Percentiles rank a stretch among this genome's conserved stretches.
Evolutionary conservation across 148 eudicot species (phyloP).

Genomic region (Rheum nobile): DNA sequence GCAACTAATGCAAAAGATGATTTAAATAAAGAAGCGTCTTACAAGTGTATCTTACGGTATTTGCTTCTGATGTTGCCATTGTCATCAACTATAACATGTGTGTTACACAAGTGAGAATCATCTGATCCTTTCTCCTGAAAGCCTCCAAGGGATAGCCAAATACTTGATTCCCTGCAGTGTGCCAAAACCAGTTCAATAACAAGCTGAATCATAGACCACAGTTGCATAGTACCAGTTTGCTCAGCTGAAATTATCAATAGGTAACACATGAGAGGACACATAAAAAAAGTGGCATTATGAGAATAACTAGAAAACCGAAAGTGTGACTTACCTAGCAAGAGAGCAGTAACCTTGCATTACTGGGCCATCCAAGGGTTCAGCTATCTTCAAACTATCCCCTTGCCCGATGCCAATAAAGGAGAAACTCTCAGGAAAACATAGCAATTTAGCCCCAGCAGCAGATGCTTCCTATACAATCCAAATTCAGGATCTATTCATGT

Average conservation of each 20-base stretch:
- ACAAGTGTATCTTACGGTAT: slow-evolving; percentile 78
- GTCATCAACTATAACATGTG: slow-evolving; percentile 83
- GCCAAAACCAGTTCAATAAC: not conserved
- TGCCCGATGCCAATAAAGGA: slow-evolving; percentile 50
- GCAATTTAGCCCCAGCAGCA: slow-evolving; percentile 77
- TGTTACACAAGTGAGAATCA: slow-evolving; percentile 70
- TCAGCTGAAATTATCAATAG: not conserved
- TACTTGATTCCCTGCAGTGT: slow-evolving; percentile 58
- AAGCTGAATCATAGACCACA: not conserved
- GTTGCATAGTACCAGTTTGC: not conserved
- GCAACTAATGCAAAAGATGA: not conserved
- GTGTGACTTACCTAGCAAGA: slow-evolving; percentile 55
- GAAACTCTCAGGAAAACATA: slow-evolving; percentile 88
- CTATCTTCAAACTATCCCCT: slow-evolving; percentile 70
- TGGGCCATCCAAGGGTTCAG: slow-evolving; percentile 76
- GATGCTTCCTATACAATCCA: slow-evolving; percentile 54
- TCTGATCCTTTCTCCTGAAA: slow-evolving; percentile 86
- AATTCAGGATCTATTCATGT: not conserved
- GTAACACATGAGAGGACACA: not conserved
- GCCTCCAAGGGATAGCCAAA: slow-evolving; percentile 95
- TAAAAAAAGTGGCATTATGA: not conserved
- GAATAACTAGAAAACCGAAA: not conserved
- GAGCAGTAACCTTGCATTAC: slow-evolving; percentile 62
- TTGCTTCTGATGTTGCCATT: slow-evolving; percentile 57
- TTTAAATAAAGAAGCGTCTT: slow-evolving; percentile 20